phyloP scores from a whole-genome alignment of 441 rosid species.

The Corymbia citriodora region DNA sequence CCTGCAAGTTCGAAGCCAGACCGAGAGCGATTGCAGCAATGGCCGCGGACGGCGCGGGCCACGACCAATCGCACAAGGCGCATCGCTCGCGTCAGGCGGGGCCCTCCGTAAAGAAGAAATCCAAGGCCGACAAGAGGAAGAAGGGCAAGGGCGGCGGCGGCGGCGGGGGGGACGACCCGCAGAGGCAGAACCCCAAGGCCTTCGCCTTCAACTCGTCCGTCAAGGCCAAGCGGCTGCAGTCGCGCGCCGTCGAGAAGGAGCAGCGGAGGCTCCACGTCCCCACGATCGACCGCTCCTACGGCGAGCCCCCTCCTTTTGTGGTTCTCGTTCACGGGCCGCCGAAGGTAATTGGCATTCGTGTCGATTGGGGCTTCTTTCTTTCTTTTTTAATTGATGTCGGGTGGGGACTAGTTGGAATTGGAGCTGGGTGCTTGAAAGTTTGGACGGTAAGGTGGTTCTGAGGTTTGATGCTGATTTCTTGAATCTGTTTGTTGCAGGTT shows the following conservation, averaged over 20 bases:
- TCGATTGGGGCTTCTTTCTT: not conserved
- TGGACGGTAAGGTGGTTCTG: not conserved
- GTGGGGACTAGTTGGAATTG: not conserved
- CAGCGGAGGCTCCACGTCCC: constrained; percentile 83
- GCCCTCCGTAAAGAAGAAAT: constrained; percentile 45
- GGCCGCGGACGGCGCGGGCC: constrained; percentile 16
- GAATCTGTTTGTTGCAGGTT: constrained; percentile 37
- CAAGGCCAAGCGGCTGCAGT: constrained; percentile 60
- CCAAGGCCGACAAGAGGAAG: constrained; percentile 14
- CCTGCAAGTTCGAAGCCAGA: not conserved
- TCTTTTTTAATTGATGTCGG: not conserved
- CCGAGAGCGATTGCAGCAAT: not conserved
- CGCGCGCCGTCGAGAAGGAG: constrained; percentile 76
- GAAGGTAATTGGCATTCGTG: constrained; percentile 29
- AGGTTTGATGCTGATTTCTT: not conserved
- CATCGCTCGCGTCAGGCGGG: constrained; percentile 71
- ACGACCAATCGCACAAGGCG: constrained; percentile 52
- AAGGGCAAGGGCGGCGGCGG: constrained; percentile 20
- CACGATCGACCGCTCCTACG: constrained; percentile 65
- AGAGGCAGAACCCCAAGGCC: constrained; percentile 64
- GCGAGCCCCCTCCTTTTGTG: constrained; percentile 79
- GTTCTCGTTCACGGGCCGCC: constrained; percentile 93
- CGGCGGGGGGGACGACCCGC: constrained; percentile 37
- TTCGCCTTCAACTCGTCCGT: constrained; percentile 52
- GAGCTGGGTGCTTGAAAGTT: not conserved